phyloP scores from a whole-genome alignment of 2,329 filamentous ascomycete genomes.

The Triangularia setosa region DNA sequence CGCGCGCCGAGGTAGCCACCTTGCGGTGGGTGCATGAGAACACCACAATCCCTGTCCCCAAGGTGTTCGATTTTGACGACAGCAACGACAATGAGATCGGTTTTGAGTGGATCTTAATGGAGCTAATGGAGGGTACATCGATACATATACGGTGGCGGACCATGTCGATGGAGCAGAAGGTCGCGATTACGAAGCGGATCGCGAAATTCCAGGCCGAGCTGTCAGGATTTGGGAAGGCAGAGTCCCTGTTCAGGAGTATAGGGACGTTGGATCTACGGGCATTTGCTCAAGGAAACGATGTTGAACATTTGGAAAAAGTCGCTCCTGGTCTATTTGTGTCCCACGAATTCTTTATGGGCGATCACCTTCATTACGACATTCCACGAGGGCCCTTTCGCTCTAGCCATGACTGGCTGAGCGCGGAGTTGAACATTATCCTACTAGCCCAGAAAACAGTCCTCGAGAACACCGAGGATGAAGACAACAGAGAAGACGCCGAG shows the following conservation, averaged over 20 bases:
- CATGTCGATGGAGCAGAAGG: slow-evolving; percentile 31
- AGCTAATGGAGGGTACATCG: slow-evolving; percentile 15
- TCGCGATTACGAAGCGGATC: slow-evolving; percentile 27
- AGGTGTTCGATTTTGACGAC: slow-evolving; percentile 33
- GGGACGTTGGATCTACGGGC: slow-evolving; percentile 22
- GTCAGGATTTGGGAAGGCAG: slow-evolving; percentile 12
- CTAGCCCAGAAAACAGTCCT: slow-evolving; percentile 23
- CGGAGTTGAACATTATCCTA: slow-evolving; percentile 27
- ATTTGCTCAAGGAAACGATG: background rate
- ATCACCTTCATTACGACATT: slow-evolving; percentile 29
- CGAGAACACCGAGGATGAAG: slow-evolving; percentile 24
- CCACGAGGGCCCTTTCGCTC: slow-evolving; percentile 34
- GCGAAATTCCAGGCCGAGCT: slow-evolving; percentile 30
- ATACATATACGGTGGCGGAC: slow-evolving; percentile 19
- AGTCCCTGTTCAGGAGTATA: slow-evolving; percentile 19
- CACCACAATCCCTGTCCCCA: slow-evolving; percentile 33
- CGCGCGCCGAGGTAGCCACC: slow-evolving; percentile 37
- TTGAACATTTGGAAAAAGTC: background rate
- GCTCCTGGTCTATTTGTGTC: slow-evolving; percentile 28
- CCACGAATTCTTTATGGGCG: slow-evolving; percentile 31
- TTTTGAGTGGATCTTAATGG: slow-evolving; percentile 41
- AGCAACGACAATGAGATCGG: no score
- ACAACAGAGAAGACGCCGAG: slow-evolving; percentile 31
- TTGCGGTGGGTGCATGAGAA: slow-evolving; percentile 31
- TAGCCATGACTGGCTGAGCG: slow-evolving; percentile 32